Base-by-base conservation (phyloP, 1,284 basidiomycete species). In the Naganishia cerealis region DNA sequence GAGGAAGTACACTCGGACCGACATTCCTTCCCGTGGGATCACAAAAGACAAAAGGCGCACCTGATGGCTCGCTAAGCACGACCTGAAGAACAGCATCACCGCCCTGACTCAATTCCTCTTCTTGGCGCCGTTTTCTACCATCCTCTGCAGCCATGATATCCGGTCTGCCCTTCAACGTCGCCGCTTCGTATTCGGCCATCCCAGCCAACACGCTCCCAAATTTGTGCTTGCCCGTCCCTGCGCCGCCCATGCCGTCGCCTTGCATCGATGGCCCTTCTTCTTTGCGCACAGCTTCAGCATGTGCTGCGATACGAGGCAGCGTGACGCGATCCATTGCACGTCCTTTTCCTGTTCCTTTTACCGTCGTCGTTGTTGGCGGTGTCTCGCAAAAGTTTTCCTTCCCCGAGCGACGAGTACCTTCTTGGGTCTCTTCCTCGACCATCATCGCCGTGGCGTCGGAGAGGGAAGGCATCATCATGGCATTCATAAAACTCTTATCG, bases 171-270 rank as follows among this genome's bases (percentile, higher is more conserved):
- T 33, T 33, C 29, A 33, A 3, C 29, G 29, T 33, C 13, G 61
- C 42, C 6, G 61, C 61, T 29, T 63, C 61, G 39, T 54, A 63
- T 21, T 38, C 50, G 29, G 61, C 61, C 61, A 63, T 54, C 10
- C 61, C 61, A 24, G 61, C 61, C 15, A 63, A 40, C 13, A 63
- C 61, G 40, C 50, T 63, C 0, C 57, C 57, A 42, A 62, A 62
- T 33, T 3, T 36, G 9, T 52, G 38, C 39, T 24, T 33, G 7
- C 33, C 5, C 40, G 16, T 50, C n/a, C 46, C 46, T 5, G 46
- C 7, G 16, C 15, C 15, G n/a, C 12, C 43, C 9, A 15, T n/a
- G 43, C 16, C 43, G 43, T 16, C 43, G 12, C 16, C 3, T 16
- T 43, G 4, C 3, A 15, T 3, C 42, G n/a, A 7, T 2, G 0